These are phyloP conservation scores for Suhomyces panamericanus DNA, from an alignment of 1,139 yeast genomes.

Conservation along the genomic window DNA sequence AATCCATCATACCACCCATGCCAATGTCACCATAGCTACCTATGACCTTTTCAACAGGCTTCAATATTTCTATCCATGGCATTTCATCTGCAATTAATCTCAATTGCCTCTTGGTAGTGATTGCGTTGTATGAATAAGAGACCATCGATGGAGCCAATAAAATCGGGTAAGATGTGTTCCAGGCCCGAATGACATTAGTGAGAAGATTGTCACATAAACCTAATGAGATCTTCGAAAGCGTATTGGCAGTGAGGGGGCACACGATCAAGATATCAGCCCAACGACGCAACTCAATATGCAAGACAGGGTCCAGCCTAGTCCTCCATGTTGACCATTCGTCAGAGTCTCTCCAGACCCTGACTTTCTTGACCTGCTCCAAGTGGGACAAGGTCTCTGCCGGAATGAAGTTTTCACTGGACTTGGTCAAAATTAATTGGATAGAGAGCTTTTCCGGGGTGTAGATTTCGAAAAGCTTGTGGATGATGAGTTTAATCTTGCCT, in stretches of 20 bases:
- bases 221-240: constrained; percentile 83
- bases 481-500: constrained; percentile 70
- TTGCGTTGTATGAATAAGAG: constrained; percentile 83
- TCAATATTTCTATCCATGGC: constrained; percentile 87
- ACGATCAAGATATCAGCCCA: constrained; percentile 94
- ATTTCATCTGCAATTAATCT: constrained; percentile 76
- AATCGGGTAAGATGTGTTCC: constrained; percentile 89
- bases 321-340: constrained; percentile 95
- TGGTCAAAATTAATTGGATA: constrained; percentile 79
- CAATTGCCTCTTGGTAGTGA: constrained; percentile 81
- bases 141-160: constrained; percentile 94
- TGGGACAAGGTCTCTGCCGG: constrained; percentile 52
- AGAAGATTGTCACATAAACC: constrained; percentile 88
- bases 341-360: constrained; percentile 80
- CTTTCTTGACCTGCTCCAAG: constrained; percentile 40
- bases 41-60: constrained; percentile 90
- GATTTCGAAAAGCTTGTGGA: constrained; percentile 73
- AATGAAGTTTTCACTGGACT: constrained; percentile 80
- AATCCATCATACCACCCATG: constrained; percentile 91
- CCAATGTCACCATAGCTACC: constrained; percentile 95
- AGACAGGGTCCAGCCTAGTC: constrained; percentile 81
- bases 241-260: constrained; percentile 89
- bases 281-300: constrained; percentile 87
- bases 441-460: constrained; percentile 73
- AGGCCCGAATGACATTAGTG: constrained; percentile 86